Evolutionary conservation across 768 basidiomycete genomes (phyloP), one percentile per base, ranked within the genome.

Genomic region (Daedaleopsis sinensis): DNA sequence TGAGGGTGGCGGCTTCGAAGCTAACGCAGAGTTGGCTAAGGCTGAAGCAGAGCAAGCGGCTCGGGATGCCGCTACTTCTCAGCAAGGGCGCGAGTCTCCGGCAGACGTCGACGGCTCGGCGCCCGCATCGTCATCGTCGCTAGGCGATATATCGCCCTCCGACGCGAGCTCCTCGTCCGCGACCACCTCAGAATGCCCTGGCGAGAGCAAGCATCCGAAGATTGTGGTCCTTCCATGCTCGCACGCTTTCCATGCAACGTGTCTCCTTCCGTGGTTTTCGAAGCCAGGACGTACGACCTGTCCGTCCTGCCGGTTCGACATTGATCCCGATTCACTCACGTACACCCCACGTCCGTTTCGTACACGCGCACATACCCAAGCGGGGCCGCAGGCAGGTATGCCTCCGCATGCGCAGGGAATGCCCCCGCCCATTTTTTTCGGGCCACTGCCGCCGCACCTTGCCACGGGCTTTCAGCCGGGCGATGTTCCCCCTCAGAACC

Each of bases 191-290:
- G 62, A 56, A 47, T 55, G 63, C 24, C 60, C 66, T 37, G 66
- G 67, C 21, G 63, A 54, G 52, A 47, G 37, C 18, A 37, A 54
- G 23, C 10, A 60, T 57, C 77, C 73, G 24, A 82, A 77, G 67
- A 82, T 93, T 52, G 84, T 93, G 38, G 76, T 85, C 3, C 81
- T 93, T 10, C 91, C 91, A 5, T 93, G 91, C 68, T 84, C 90
- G 9, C 91, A 93, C 71, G 85, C 90, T 54, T 93, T 93, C 76
- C 91, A 93, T 65, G 82, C 89, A 1, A 79, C 85, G 0, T 93
- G 91, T 73, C 82, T 93, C 38, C 71, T 89, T 11, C 91, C 91
- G 1, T 93, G 91, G 91, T 93, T 93, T 72, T 84, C 91, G 3
- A 79, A 89, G 59, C 88, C 90, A 12, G 81, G 79, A 46, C 88